Base-by-base conservation (phyloP, 2,329 filamentous ascomycete genomes). In the Coniella lustricola region DNA sequence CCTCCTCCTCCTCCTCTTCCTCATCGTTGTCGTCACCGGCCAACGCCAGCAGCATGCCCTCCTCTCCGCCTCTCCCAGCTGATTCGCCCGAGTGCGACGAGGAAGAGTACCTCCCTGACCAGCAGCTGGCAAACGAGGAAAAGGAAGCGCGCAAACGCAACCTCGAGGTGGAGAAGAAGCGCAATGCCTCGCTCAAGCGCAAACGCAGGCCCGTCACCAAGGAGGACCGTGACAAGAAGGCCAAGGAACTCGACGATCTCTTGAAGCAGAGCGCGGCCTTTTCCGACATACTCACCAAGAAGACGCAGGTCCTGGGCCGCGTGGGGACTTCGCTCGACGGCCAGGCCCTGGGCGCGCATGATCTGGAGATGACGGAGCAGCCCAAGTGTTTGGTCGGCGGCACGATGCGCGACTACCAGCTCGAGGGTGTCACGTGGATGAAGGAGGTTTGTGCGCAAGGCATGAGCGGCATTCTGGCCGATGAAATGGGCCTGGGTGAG, bases 381-480 rank as follows among this genome's bases (percentile, higher is more conserved):
- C 93, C 49, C 0, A 82, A 84, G 54, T 81, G 90, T 50, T 82
- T 98, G 58, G 82, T 84, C 0, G 89, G 89, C 4, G 93, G 93
- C 1, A 85, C 83, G 3, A 97, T 98, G 91, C 77, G 90, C 16
- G 85, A 87, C 54, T 98, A 98, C 61, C 93, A 98, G 59, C 70
- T 98, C 0, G 91, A 97, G 62, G 93, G 93, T 0, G 67, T 98
- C 1, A 94, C 95, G 0, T 98, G 93, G 93, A 84, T 98, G 72
- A 95, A 86, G 58, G 89, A 95, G 72, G 78, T 81, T 46, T 79
- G 76, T 49, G 67, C 75, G 2, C 93, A 95, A 59, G 90, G 90
- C 10, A 79, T 96, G 64, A 94, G 89, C 56, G 90, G 90, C 1
- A 95, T 95, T 49, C 65, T 96, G 29, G 90, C 90, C 0, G 90